A percentile compares a stretch with the other conserved stretches of the same genome.
phyloP scores from a whole-genome alignment of 345 rosid genomes.

The Salix suchowensis region DNA sequence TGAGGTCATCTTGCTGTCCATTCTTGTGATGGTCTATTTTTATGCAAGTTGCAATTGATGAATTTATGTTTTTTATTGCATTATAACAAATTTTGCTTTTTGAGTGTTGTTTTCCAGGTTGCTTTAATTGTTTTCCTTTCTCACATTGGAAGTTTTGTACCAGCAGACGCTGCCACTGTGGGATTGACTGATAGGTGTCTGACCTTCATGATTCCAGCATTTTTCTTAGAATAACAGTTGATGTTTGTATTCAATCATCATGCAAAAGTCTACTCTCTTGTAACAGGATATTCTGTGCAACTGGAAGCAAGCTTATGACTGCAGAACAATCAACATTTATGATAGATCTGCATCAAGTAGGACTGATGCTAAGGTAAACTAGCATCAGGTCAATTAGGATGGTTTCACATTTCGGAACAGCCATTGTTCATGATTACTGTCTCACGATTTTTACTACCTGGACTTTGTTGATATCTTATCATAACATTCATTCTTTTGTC shows the following conservation, averaged over 20 bases:
- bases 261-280: slow-evolving; percentile 11
- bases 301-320: slow-evolving; percentile 89
- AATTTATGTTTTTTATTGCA: background rate
- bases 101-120: slow-evolving; percentile 46
- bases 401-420: background rate
- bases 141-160: slow-evolving; percentile 97
- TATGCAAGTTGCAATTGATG: background rate
- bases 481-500: background rate
- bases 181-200: slow-evolving; percentile 91
- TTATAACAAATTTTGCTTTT: background rate
- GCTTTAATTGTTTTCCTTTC: slow-evolving; percentile 93
- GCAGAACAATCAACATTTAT: slow-evolving; percentile 91
- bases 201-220: slow-evolving; percentile 13
- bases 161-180: slow-evolving; percentile 89
- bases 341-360: slow-evolving; percentile 98
- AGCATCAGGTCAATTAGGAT: background rate
- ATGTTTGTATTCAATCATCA: slow-evolving; percentile 8
- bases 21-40: background rate
- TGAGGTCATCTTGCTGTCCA: background rate
- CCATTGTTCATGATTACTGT: background rate
- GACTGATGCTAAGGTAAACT: slow-evolving; percentile 83
- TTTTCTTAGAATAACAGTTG: slow-evolving; percentile 9
- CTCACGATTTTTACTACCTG: slow-evolving; percentile 11
- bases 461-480: background rate
- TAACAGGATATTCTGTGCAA: slow-evolving; percentile 87